phyloP scores from a whole-genome alignment of 2,329 filamentous ascomycete genomes.

The Cladosporium sp. region DNA sequence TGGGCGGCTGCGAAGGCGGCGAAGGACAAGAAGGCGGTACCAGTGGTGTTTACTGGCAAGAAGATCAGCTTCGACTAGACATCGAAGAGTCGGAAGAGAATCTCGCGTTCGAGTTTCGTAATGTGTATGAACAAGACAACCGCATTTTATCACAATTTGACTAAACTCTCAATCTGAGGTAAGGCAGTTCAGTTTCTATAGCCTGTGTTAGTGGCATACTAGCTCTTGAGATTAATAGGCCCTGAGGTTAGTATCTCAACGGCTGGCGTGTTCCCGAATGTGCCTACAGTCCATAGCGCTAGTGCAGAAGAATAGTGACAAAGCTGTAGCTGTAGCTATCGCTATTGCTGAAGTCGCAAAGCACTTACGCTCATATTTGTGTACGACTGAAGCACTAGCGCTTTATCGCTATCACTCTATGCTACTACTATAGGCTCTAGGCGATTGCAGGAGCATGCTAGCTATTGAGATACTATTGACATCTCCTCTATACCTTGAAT shows the following conservation, averaged over 20 bases:
- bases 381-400: too few relatives aligned
- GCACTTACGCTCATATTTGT: too few relatives aligned
- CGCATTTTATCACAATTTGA: background rate
- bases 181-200: background rate
- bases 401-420: too few relatives aligned
- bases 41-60: conserved; percentile 57
- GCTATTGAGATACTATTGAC: too few relatives aligned
- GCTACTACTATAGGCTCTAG: too few relatives aligned
- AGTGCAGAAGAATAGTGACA: background rate
- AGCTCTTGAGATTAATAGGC: background rate
- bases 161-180: background rate
- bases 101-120: background rate
- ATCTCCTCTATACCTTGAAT: too few relatives aligned
- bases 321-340: background rate
- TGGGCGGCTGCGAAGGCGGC: conserved; percentile 65
- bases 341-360: background rate
- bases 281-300: background rate
- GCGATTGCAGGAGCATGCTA: too few relatives aligned
- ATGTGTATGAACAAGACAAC: background rate
- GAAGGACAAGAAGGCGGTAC: conserved; percentile 54
- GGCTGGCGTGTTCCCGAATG: background rate
- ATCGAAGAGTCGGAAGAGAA: background rate
- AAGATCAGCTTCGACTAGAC: conserved; percentile 63
- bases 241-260: background rate
- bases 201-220: background rate